Evolutionary conservation across 805 yeast species (phyloP).

Genomic region (Candida dendrica): DNA sequence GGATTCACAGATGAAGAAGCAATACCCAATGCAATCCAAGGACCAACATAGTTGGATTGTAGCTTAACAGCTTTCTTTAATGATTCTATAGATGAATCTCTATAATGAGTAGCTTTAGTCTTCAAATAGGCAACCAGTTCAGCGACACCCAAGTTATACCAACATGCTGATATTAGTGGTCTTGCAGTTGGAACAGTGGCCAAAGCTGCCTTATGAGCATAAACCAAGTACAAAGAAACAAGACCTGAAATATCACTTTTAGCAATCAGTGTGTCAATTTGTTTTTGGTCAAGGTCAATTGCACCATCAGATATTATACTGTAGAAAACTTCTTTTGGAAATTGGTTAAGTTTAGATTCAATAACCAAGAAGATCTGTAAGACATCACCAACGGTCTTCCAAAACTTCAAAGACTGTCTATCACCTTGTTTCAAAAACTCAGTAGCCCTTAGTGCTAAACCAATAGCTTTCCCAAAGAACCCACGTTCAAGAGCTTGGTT

Average conservation of each 20-base stretch:
- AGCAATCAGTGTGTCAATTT: constrained; percentile 16
- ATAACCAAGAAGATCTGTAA: constrained; percentile 45
- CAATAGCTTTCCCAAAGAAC: constrained; percentile 58
- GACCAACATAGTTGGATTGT: constrained; percentile 62
- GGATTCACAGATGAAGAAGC: constrained; percentile 60
- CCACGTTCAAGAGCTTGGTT: constrained; percentile 48
- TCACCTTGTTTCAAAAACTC: constrained; percentile 33
- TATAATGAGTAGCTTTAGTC: constrained; percentile 21
- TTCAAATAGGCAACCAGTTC: constrained; percentile 40
- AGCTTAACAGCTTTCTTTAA: constrained; percentile 63
- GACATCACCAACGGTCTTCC: constrained; percentile 61
- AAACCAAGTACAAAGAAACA: constrained; percentile 33
- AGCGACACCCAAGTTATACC: constrained; percentile 69
- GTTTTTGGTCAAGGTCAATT: constrained; percentile 23
- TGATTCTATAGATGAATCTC: constrained; percentile 46
- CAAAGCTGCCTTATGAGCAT: constrained; percentile 41
- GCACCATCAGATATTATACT: constrained; percentile 13
- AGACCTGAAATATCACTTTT: constrained; percentile 25
- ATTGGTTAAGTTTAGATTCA: constrained; percentile 40
- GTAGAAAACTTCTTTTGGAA: constrained; percentile 40
- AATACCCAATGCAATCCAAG: constrained; percentile 82
- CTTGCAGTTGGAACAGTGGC: constrained; percentile 33
- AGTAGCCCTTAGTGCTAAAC: constrained; percentile 39
- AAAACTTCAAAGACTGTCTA: constrained; percentile 42
- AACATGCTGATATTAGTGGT: constrained; percentile 44